These are phyloP conservation scores for Stagonosporopsis tanaceti DNA, from an alignment of 2,329 filamentous ascomycete species.

Conservation along the genomic window DNA sequence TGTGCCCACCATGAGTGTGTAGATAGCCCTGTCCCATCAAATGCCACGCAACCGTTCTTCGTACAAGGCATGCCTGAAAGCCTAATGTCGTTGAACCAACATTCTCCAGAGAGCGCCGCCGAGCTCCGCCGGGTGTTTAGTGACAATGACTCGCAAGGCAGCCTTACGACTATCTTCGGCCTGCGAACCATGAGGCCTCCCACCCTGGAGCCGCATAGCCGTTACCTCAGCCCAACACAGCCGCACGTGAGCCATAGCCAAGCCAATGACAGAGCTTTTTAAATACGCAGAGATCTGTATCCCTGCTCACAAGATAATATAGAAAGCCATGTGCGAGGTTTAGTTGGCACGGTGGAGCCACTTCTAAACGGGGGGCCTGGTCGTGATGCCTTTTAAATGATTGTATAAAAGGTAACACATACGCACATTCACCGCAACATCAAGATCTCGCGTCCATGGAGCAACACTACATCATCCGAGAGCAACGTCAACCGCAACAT, in stretches of 20 bases:
- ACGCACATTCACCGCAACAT: not conserved
- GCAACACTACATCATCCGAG: not conserved
- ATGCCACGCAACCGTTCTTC: not conserved
- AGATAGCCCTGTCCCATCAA: not conserved
- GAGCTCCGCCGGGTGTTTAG: not conserved
- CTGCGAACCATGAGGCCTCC: conserved; percentile 7
- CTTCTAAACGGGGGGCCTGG: not conserved
- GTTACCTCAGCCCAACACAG: conserved; percentile 5
- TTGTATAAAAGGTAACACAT: conserved; percentile 2
- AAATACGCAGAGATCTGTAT: not conserved
- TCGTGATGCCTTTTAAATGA: not conserved
- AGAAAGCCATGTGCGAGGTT: not conserved
- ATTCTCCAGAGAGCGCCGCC: not conserved
- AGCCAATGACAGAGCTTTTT: conserved; percentile 1
- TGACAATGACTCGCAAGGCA: conserved; percentile 9
- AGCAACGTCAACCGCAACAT: not conserved
- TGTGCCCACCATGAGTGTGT: not conserved
- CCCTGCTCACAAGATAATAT: not conserved
- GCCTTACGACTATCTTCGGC: not conserved
- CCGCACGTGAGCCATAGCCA: conserved; percentile 1
- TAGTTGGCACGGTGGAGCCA: not conserved
- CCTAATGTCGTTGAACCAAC: not conserved
- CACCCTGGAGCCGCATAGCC: conserved; percentile 10
- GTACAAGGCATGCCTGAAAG: not conserved
- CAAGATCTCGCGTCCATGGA: not conserved